phyloP scores from a whole-genome alignment of 2,329 filamentous ascomycete species.

The Fusarium paranaense region DNA sequence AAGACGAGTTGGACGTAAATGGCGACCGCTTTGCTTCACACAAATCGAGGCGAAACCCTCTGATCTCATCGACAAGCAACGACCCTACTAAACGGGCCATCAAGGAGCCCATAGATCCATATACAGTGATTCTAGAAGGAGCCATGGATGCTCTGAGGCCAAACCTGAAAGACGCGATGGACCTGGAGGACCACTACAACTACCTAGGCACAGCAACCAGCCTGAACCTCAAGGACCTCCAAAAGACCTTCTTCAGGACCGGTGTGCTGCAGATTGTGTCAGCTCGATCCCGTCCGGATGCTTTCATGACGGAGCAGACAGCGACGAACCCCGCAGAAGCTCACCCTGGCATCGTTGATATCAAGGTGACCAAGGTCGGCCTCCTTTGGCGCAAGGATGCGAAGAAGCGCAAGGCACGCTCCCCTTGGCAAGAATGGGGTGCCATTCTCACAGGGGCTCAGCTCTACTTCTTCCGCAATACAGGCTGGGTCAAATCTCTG shows the following conservation, averaged over 20 bases:
- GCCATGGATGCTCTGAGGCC: slow-evolving; percentile 87
- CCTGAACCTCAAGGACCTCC: slow-evolving; percentile 83
- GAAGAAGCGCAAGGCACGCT: slow-evolving; percentile 93
- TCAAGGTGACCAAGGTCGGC: slow-evolving; percentile 97
- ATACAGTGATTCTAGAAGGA: slow-evolving; percentile 91
- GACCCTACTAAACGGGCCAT: slow-evolving; percentile 68
- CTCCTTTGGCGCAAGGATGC: slow-evolving; percentile 92
- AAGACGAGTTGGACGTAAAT: slow-evolving; percentile 87
- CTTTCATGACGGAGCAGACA: slow-evolving; percentile 91
- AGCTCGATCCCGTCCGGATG: slow-evolving; percentile 90
- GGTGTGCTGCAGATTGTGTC: slow-evolving; percentile 96
- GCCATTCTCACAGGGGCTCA: slow-evolving; percentile 96
- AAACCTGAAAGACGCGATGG: slow-evolving; percentile 90
- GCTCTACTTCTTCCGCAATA: slow-evolving; percentile 95
- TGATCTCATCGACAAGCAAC: slow-evolving; percentile 72
- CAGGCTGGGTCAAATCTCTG: slow-evolving; percentile 89
- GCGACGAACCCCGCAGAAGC: slow-evolving; percentile 87
- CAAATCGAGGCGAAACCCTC: slow-evolving; percentile 76
- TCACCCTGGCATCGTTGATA: slow-evolving; percentile 93
- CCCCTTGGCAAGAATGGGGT: slow-evolving; percentile 99
- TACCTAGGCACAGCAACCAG: slow-evolving; percentile 82
- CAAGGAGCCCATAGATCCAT: slow-evolving; percentile 93
- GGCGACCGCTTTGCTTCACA: slow-evolving; percentile 77
- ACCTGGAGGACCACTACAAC: slow-evolving; percentile 90
- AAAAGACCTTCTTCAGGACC: slow-evolving; percentile 90